Base-by-base conservation (phyloP, 2,329 filamentous ascomycete genomes). In the Coniochaeta sp. region DNA sequence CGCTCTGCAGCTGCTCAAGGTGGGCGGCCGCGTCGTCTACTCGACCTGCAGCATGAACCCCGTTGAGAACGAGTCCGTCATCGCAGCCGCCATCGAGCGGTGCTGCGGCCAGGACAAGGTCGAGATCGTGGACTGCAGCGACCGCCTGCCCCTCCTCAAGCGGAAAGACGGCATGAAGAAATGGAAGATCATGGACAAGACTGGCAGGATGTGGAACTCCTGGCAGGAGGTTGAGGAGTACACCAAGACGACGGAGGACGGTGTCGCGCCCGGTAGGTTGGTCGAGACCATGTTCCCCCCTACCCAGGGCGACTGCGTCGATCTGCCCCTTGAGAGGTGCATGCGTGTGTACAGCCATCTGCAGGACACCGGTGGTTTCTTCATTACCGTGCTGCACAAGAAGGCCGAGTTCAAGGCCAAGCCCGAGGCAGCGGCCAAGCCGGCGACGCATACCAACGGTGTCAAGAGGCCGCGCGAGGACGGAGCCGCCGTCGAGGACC, bases 11-110 rank as follows among this genome's bases (percentile, higher is more conserved):
- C 90, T 99, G 84, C 82, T 99, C 58, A 97, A 96, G 75, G 87
- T 90, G 52, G 92, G 94, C 35, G 94, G 94, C 49, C 83, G 91
- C 56, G 89, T 97, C 26, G 92, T 99, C 50, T 99, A 97, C 73
- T 97, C 92, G 3, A 99, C 94, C 18, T 99, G 94, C 78, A 96
- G 91, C 69, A 90, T 99, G 88, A 99, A 99, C 71, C 94, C 94
- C 0, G 83, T 97, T 26, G 94, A 99, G 74, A 96, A 99, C 63
- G 94, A 99, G 71, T 86, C 94, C 6, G 91, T 97, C 14, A 76
- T 99, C 54, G 84, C 89, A 1, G 86, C 87, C 24, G 94, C 94
- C 10, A 91, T 99, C 60, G 87, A 91, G 60, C 82, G 91, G 52
- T 97, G 91, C 63, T 94, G 94, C 56, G 94, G 94, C 3, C 71